A percentile compares a stretch with the other conserved stretches of the same genome.
Conservation (phyloP, 805 yeast species). For the Ogataea minuta region DNA sequence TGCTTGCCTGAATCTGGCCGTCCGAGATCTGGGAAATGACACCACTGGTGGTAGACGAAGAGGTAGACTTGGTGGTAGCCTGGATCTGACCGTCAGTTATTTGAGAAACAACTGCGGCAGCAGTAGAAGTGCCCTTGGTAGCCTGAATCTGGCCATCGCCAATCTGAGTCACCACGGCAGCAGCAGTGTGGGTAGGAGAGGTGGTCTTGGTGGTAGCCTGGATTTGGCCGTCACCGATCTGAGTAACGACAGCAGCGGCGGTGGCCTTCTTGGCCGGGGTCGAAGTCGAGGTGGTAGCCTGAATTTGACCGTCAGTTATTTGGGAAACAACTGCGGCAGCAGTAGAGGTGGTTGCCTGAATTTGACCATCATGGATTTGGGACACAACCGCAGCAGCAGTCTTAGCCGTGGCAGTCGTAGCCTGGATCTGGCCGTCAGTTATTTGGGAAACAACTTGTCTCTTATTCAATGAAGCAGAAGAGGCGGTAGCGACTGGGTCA, state of each 20-base stretch:
- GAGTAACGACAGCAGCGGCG: slow-evolving; percentile 42
- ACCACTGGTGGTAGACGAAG: slow-evolving; percentile 37
- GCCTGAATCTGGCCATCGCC: slow-evolving; percentile 26
- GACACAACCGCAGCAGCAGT: slow-evolving; percentile 33
- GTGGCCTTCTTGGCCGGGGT: slow-evolving; percentile 7
- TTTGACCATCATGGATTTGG: slow-evolving; percentile 47
- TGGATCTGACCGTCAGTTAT: slow-evolving; percentile 21
- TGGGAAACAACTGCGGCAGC: slow-evolving; percentile 45
- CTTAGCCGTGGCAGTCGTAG: slow-evolving; percentile 42
- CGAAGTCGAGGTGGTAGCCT: slow-evolving; percentile 40
- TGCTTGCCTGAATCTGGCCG: slow-evolving; percentile 37
- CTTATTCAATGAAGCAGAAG: slow-evolving; percentile 31
- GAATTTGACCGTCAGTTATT: slow-evolving; percentile 60
- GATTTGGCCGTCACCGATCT: slow-evolving; percentile 59
- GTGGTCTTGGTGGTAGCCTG: slow-evolving; percentile 40
- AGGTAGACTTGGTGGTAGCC: slow-evolving; percentile 27
- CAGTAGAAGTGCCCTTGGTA: slow-evolving; percentile 14
- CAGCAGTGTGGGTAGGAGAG: slow-evolving; percentile 21
- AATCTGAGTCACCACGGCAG: slow-evolving; percentile 42
- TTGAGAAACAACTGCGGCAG: slow-evolving; percentile 43
- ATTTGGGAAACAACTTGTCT: slow-evolving; percentile 44
- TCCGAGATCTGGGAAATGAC: slow-evolving; percentile 39
- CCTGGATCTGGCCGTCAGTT: slow-evolving; percentile 51
- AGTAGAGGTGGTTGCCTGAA: slow-evolving; percentile 33
- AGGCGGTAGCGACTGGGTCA: slow-evolving; percentile 11